These are phyloP conservation scores for Xylaria sp. DNA, from an alignment of 2,329 filamentous ascomycete genomes.

Conservation along the genomic window DNA sequence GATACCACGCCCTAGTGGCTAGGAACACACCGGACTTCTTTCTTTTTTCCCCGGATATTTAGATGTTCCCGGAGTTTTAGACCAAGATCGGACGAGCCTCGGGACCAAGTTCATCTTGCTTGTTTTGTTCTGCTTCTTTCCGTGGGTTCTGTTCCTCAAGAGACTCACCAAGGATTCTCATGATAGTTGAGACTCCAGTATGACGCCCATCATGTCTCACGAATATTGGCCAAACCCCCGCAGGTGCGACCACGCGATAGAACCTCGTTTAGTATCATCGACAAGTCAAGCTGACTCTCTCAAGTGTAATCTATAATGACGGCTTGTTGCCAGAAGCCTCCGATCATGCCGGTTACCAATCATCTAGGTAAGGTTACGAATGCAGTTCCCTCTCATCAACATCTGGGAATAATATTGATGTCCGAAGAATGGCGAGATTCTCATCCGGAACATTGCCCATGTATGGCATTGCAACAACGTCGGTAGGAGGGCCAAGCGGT, in stretches of 20 bases:
- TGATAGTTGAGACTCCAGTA: conserved; percentile 58
- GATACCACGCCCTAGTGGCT: conserved; percentile 34
- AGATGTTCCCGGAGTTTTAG: conserved; percentile 25
- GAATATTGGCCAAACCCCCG: conserved; percentile 63
- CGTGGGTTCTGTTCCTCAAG: conserved; percentile 19
- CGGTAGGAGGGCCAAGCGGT: conserved; percentile 50
- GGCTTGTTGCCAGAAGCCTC: conserved; percentile 43
- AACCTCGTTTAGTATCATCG: conserved; percentile 38
- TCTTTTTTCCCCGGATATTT: conserved; percentile 32
- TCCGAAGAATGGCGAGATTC: conserved; percentile 58
- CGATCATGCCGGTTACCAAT: conserved; percentile 47
- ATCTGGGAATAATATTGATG: conserved; percentile 51
- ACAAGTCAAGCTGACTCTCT: conserved; percentile 46
- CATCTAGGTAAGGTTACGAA: conserved; percentile 50
- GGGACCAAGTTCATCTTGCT: conserved; percentile 32
- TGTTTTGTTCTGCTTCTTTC: conserved; percentile 31
- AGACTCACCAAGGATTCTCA: conserved; percentile 37
- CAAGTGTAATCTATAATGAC: conserved; percentile 50
- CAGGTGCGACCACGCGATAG: conserved; percentile 59
- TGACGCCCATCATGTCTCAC: conserved; percentile 58
- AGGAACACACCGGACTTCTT: conserved; percentile 36
- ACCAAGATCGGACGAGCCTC: conserved; percentile 30
- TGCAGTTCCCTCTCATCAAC: conserved; percentile 38
- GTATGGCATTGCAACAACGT: conserved; percentile 41
- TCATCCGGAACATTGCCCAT: conserved; percentile 51